Base-by-base conservation (phyloP, 2,329 filamentous ascomycete genomes). In the Fusarium paranaense region DNA sequence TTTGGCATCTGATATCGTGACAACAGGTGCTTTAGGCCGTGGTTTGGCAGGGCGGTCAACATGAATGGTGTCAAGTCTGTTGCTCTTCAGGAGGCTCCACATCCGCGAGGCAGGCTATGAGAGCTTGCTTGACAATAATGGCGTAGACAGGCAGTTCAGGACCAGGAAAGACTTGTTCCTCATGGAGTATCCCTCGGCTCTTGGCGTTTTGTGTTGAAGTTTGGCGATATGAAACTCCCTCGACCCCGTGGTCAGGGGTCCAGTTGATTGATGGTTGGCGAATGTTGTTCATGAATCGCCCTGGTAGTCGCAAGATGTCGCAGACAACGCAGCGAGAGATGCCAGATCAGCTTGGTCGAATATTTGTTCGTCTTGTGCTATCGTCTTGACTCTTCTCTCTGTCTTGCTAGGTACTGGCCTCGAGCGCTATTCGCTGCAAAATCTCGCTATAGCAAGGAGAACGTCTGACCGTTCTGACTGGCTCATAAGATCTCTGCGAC, bases 381-480 rank as follows among this genome's bases (percentile, higher is more conserved):
- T 91, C 91, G 89, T 91, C 89, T 90, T 90, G 90, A 79, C 80
- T 83, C 75, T 82, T 74, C 80, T 80, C 79, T 81, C 79, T 80
- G 80, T 82, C 80, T 84, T 84, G 83, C 91, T 93, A 93, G 90
- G 89, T 90, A 89, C 88, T 90, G 86, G 85, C 85, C 84, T 87
- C 84, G 86, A 87, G 87, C 87, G 87, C 88, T 89, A 89, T 86
- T 86, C 87, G 87, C 88, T 87, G 85, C 85, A 82, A 54, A 85
- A 83, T 85, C 84, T 84, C 85, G 86, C 85, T 88, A 88, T 86
- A 87, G 86, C 86, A 81, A 77, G 83, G 79, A 85, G 82, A 81
- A 83, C 84, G 76, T 79, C 76, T 74, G 65, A 69, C 66, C 80
- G 75, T 80, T 82, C 81, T 82, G 80, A 78, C 80, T 78, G 80